Base-by-base conservation (phyloP, 129 eudicot species). In the Artemisia argyi region DNA sequence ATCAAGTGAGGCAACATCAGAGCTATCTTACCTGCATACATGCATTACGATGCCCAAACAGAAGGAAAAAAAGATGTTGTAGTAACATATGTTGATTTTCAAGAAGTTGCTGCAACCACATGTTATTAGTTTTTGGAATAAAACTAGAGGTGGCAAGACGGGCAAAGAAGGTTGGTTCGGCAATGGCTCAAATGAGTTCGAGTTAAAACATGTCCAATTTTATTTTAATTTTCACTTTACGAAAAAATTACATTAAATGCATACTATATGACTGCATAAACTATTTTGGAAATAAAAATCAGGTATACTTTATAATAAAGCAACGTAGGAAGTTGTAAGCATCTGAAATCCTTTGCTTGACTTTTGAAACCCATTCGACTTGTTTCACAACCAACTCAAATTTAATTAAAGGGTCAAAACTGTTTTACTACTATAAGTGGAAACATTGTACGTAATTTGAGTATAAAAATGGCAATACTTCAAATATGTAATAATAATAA, bases 11-110 rank as follows among this genome's bases (percentile, higher is more conserved):
- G 12, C 63, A 20, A 16, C 22, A 35, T 35, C 44, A 35, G 1
- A 35, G 63, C 35, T 19, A 58, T 58, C 63, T 20, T 58, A 3
- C 63, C 63, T 20, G 63, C 63, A 57, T 57, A 57, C 2, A 53
- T 6, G 8, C 3, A 54, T 5, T 18, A 54, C 1, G 24, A 17
- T 20, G 19, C 32, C 19, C 61, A 56, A 56, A 56, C 18, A 19
- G 0, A 56, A 18, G 9, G 20, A 56, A 8, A 9, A 10, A 57
- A 57, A 57, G 11, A 57, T 7, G 4, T 54, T 15, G 18, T 4
- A 3, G 18, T 4, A 3, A 54, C 8, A 17, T 14, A 54, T 54
- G 60, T n/a, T 54, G 60, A 35, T 35, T 35, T 35, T 35, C 44
- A 35, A 35, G 44, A 35, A 35, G 44, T 35, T 35, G 44, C 44